Percentiles rank a stretch among this genome's conserved stretches.
phyloP scores from a whole-genome alignment of 2,329 filamentous ascomycete genomes.

The Alternaria longipes region DNA sequence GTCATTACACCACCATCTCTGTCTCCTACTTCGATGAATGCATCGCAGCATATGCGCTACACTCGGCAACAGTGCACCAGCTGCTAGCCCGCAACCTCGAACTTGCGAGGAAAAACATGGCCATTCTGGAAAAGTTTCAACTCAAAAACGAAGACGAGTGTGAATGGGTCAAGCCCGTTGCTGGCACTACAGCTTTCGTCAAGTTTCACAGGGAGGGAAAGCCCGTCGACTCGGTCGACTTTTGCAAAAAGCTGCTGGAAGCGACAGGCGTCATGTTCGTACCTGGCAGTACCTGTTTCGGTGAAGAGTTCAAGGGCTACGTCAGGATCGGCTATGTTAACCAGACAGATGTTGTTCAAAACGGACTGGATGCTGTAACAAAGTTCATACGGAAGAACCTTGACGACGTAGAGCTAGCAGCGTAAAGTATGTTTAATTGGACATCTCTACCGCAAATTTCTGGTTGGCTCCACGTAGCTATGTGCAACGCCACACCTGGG shows the following conservation, averaged over 20 bases:
- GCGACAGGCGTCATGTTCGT: conserved; percentile 77
- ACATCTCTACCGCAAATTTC: background rate
- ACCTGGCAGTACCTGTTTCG: conserved; percentile 79
- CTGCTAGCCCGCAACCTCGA: conserved; percentile 71
- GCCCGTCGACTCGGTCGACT: conserved; percentile 74
- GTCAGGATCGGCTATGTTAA: conserved; percentile 81
- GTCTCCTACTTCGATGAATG: conserved; percentile 85
- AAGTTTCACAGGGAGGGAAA: conserved; percentile 70
- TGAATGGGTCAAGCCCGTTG: conserved; percentile 77
- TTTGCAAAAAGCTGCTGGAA: conserved; percentile 74
- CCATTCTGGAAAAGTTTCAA: conserved; percentile 72
- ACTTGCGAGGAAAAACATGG: conserved; percentile 73
- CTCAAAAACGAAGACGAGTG: conserved; percentile 70
- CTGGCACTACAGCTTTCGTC: conserved; percentile 82
- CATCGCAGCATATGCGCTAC: conserved; percentile 78
- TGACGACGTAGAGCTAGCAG: conserved; percentile 59
- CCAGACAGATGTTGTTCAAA: conserved; percentile 72
- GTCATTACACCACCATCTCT: conserved; percentile 87
- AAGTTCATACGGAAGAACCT: conserved; percentile 66
- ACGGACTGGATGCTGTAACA: conserved; percentile 67
- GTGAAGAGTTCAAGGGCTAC: conserved; percentile 74
- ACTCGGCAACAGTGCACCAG: conserved; percentile 68
- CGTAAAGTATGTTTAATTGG: background rate
- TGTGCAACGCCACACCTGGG: background rate
- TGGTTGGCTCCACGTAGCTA: background rate